phyloP scores from a whole-genome alignment of 495 filamentous ascomycete species.

The Thermothielavioides terrestris region DNA sequence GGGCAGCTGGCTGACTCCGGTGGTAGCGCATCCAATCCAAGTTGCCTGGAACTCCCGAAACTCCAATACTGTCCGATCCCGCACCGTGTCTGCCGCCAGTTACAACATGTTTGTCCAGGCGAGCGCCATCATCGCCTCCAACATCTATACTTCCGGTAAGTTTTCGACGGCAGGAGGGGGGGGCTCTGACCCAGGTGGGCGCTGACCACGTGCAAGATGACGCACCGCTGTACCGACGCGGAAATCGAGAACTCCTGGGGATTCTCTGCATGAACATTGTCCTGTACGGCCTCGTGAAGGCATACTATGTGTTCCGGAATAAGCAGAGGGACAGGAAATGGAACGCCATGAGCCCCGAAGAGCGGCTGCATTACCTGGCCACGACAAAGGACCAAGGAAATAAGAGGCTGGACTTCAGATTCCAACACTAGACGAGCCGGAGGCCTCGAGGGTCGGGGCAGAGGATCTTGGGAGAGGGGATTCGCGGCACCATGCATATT shows the following conservation, averaged over 20 bases:
- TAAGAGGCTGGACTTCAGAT: constrained; percentile 58
- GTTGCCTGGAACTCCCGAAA: constrained; percentile 59
- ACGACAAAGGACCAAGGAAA: constrained; percentile 64
- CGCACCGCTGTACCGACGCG: constrained; percentile 52
- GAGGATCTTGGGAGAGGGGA: too few species aligned
- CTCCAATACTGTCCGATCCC: constrained; percentile 47
- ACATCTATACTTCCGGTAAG: constrained; percentile 50
- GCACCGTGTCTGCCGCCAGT: constrained; percentile 48
- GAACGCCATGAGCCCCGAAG: constrained; percentile 56
- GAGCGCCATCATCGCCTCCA: constrained; percentile 51
- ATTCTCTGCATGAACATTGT: constrained; percentile 47
- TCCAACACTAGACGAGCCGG: constrained; percentile 27
- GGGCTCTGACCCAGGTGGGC: constrained; percentile 25
- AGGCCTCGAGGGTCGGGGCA: too few species aligned
- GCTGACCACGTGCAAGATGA: constrained; percentile 42
- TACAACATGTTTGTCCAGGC: constrained; percentile 64
- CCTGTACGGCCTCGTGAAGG: constrained; percentile 49
- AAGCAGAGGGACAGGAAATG: constrained; percentile 32
- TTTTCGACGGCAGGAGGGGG: constrained; percentile 31
- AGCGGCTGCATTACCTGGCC: constrained; percentile 54
- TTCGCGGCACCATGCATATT: too few species aligned
- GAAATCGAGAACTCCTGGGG: constrained; percentile 53
- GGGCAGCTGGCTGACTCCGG: background rate
- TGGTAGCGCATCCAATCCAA: constrained; percentile 47
- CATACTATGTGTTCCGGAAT: constrained; percentile 57